Evolutionary conservation across 805 yeast species (phyloP), one percentile per base, ranked within the genome.

Genomic region (Ogataea trehalophila): DNA sequence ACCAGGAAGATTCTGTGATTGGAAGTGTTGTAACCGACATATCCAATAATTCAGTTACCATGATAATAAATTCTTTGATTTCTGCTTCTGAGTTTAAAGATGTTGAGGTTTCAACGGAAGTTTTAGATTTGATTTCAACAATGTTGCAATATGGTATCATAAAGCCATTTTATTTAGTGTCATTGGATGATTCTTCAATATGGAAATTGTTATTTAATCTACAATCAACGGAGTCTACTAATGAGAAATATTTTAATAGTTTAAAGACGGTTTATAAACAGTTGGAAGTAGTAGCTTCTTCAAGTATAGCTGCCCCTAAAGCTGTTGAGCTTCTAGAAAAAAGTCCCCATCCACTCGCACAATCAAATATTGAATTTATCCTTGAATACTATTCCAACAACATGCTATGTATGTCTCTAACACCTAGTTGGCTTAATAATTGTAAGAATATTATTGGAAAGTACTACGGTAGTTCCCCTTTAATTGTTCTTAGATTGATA

Each of bases 381-480:
- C 59, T 85, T 26, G 62, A 68, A 3, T 74, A 67, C 53, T 82
- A 79, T 58, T 63, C 66, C 4, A 67, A 70, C 13, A 77, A 77
- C 44, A 72, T 75, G 45, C 57, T 74, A 31, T 84, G 91, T 57
- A 71, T 81, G 2, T 76, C 80, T 11, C 59, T 81, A 6, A 63
- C 75, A 31, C 67, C 74, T 0, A 61, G 70, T 8, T 84, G 90
- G 87, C 65, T 66, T 41, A 69, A 63, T 2, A 77, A 78, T 51
- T 66, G 79, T 37, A 60, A 62, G 6, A 61, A 64, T 31, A 54
- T 84, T 2, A 60, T 83, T 34, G 65, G 69, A n/a, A 65, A 69
- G 6, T 81, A 37, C 53, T 40, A 56, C 52, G 38, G 23, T 38
- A 2, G 77, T 56, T 74, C 68, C 58, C 63, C 56, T 59, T 58